phyloP scores from a whole-genome alignment of 805 yeast genomes.

The Saccharomycopsis sp. region DNA sequence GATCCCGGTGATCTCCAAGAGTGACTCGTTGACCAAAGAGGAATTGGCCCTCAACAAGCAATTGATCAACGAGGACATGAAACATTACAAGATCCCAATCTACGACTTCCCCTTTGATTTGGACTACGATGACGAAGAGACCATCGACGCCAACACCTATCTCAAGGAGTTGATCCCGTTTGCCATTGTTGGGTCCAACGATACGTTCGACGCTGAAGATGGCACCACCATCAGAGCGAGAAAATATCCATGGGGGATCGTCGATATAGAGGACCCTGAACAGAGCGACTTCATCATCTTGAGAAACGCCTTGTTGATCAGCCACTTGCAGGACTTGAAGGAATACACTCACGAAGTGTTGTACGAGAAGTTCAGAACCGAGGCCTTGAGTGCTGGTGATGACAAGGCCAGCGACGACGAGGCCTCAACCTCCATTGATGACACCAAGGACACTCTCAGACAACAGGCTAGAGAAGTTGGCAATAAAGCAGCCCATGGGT shows the following conservation, averaged over 20 bases:
- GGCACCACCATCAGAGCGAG: constrained; percentile 37
- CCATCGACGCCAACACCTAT: constrained; percentile 55
- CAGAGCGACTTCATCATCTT: constrained; percentile 72
- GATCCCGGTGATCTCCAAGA: constrained; percentile 77
- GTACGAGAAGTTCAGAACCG: constrained; percentile 86
- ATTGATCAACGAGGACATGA: constrained; percentile 69
- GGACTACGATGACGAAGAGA: constrained; percentile 48
- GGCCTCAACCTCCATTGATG: no score
- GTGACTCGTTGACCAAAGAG: constrained; percentile 75
- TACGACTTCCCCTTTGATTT: constrained; percentile 63
- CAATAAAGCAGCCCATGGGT: no score
- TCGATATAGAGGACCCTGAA: constrained; percentile 63
- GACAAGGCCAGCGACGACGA: constrained; percentile 11
- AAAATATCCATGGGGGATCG: constrained; percentile 52
- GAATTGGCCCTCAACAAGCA: constrained; percentile 69
- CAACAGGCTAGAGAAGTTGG: constrained; percentile 12
- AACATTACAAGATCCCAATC: constrained; percentile 58
- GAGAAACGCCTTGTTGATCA: constrained; percentile 69
- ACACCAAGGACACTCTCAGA: constrained; percentile 12
- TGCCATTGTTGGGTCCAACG: constrained; percentile 62
- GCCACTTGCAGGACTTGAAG: constrained; percentile 81
- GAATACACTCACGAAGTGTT: constrained; percentile 80
- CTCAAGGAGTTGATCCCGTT: constrained; percentile 58
- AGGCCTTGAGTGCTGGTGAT: constrained; percentile 53
- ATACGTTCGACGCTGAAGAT: constrained; percentile 39